A percentile compares a stretch with the other conserved stretches of the same genome.
These are phyloP conservation scores for Stachybotrys chlorohalonatus DNA, from an alignment of 2,329 filamentous ascomycete genomes.

Conservation along the genomic window DNA sequence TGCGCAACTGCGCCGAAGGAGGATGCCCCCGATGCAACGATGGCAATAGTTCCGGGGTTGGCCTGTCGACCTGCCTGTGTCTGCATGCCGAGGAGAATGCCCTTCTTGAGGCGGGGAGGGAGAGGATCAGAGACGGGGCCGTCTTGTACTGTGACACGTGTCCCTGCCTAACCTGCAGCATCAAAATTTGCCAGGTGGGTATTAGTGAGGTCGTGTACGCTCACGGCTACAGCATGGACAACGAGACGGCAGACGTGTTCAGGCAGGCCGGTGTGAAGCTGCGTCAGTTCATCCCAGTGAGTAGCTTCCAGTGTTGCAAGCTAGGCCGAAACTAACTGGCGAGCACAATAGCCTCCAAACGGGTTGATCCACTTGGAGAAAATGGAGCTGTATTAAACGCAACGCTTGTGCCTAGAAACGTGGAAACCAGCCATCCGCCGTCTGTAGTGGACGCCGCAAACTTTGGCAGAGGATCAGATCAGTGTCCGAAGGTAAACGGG, in stretches of 20 bases:
- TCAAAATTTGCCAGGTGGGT: conserved; percentile 96
- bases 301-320: conserved; percentile 20
- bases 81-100: conserved; percentile 99
- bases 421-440: not conserved
- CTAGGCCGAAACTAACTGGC: conserved; percentile 1
- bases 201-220: conserved; percentile 94
- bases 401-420: not conserved
- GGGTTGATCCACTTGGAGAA: conserved; percentile 55
- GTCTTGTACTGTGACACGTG: conserved; percentile 94
- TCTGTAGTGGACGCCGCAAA: not conserved
- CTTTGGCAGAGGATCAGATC: not conserved
- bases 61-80: conserved; percentile 81
- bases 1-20: conserved; percentile 86
- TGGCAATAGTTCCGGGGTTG: conserved; percentile 58
- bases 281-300: conserved; percentile 78
- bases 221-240: conserved; percentile 91
- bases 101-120: conserved; percentile 83
- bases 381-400: conserved; percentile 27
- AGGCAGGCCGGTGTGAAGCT: conserved; percentile 73
- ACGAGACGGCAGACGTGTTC: conserved; percentile 72
- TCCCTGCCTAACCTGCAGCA: conserved; percentile 93
- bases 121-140: conserved; percentile 73
- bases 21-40: conserved; percentile 85
- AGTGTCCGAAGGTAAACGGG: too few species aligned
- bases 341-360: conserved; percentile 44